A percentile compares a stretch with the other conserved stretches of the same genome.
Evolutionary conservation across 495 filamentous ascomycete genomes (phyloP).

Genomic region (Neurospora cerealis): DNA sequence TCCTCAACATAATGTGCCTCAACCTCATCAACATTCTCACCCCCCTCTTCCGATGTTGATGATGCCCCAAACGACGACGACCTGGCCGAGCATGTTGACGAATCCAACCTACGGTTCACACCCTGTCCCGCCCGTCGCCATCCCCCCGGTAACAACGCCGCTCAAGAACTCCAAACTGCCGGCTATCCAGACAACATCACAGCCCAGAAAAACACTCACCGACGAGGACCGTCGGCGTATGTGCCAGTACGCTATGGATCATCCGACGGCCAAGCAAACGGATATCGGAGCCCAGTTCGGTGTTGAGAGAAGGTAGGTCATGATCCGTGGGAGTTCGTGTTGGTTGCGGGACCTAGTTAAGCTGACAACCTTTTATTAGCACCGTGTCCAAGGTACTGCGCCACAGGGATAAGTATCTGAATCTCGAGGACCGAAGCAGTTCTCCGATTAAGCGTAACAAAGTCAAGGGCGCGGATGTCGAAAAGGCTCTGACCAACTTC

Average conservation of each 20-base stretch:
- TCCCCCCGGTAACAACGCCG: conserved; percentile 44
- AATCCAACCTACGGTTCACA: conserved; percentile 39
- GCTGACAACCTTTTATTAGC: conserved; percentile 39
- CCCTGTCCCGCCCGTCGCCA: conserved; percentile 43
- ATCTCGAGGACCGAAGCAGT: conserved; percentile 72
- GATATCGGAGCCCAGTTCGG: conserved; percentile 97
- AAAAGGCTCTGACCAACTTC: conserved; percentile 88
- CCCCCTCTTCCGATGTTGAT: conserved; percentile 48
- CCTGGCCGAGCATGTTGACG: conserved; percentile 62
- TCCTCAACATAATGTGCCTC: conserved; percentile 23
- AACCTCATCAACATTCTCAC: conserved; percentile 25
- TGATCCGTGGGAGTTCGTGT: background rate
- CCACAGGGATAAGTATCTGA: conserved; percentile 94
- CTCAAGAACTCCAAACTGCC: conserved; percentile 37
- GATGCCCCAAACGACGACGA: conserved; percentile 48
- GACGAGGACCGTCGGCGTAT: conserved; percentile 86
- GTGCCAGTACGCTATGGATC: conserved; percentile 92
- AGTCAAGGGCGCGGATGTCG: conserved; percentile 89
- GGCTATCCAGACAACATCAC: conserved; percentile 42
- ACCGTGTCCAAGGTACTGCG: conserved; percentile 97
- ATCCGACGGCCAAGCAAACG: conserved; percentile 92
- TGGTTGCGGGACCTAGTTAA: conserved; percentile 1
- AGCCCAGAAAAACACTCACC: conserved; percentile 81
- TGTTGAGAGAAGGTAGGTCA: conserved; percentile 86
- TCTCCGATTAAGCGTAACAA: conserved; percentile 86